Percentiles rank a stretch among this genome's conserved stretches.
phyloP scores from a whole-genome alignment of 2,329 filamentous ascomycete genomes.

The Lachnellula willkommii region DNA sequence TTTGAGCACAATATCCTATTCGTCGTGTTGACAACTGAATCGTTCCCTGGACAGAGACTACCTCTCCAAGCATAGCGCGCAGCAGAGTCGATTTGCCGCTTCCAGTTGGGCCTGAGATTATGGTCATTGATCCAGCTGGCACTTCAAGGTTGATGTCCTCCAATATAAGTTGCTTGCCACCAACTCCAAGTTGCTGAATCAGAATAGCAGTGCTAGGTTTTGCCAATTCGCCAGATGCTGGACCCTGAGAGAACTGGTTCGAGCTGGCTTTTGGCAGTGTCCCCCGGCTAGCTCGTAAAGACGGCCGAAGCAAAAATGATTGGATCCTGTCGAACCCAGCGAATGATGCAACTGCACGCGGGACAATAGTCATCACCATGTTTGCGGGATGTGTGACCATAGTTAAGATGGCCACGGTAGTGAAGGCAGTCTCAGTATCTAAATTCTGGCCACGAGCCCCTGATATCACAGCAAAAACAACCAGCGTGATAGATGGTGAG shows the following conservation, averaged over 20 bases:
- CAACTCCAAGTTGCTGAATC: slow-evolving; percentile 6
- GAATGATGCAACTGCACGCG: background rate
- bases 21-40: slow-evolving; percentile 25
- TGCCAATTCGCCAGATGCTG: background rate
- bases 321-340: slow-evolving; percentile 16
- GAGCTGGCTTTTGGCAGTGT: background rate
- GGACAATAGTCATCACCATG: slow-evolving; percentile 1
- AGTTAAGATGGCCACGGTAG: slow-evolving; percentile 1
- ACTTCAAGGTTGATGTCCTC: slow-evolving; percentile 15
- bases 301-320: slow-evolving; percentile 26
- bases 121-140: slow-evolving; percentile 4
- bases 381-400: slow-evolving; percentile 8
- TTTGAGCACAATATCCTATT: slow-evolving; percentile 36
- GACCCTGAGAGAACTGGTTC: background rate
- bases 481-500: slow-evolving; percentile 5
- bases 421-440: slow-evolving; percentile 5
- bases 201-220: slow-evolving; percentile 2
- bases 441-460: background rate
- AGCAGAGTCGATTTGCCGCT: slow-evolving; percentile 31
- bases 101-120: slow-evolving; percentile 27
- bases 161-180: slow-evolving; percentile 4
- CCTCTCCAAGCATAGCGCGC: slow-evolving; percentile 30
- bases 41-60: slow-evolving; percentile 19
- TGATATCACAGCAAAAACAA: slow-evolving; percentile 1
- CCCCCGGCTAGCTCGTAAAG: slow-evolving; percentile 5